Evolutionary conservation across 164 flowering plant species (phyloP), one percentile per base, ranked within the genome.

Genomic region (Nymphaea colorata): DNA sequence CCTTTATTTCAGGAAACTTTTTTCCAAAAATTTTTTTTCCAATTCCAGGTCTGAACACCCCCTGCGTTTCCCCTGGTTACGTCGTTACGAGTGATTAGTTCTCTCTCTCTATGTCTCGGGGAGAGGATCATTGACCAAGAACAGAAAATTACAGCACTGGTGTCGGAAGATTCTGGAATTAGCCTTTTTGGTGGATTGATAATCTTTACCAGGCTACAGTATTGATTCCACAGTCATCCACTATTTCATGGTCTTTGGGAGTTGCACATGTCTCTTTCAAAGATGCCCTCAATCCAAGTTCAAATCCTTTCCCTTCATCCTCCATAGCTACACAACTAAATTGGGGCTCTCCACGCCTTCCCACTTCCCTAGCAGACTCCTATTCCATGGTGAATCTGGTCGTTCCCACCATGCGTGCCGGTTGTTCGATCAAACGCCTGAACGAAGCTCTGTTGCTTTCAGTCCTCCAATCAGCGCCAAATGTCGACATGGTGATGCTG

Each of bases 401-500:
- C 12, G 12, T 47, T 47, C 12, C 11, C 55, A 47, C 55, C 7
- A 47, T 47, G 71, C 61, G 16, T 41, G 43, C n/a, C 65, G 64
- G 55, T 51, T 69, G 78, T 75, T 79, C 71, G 80, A 76, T 55
- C 77, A 71, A 76, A 76, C 14, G 69, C 70, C 71, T 59, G 65
- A 71, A 6, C 18, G 79, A 76, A 68, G 75, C 62, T 17, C 78
- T 16, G 41, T 42, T 62, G 67, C 82, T 3, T 78, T 80, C 0
- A 85, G 83, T 68, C 65, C 80, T 6, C 72, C 69, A 62, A 82
- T 83, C 67, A 59, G 78, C 7, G 64, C 78, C 3, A 65, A 71
- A 4, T 65, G 69, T 65, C 83, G 82, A 42, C 45, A 16, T 10
- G 72, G 74, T 4, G 65, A 83, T 12, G 43, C 67, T 12, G 18